A percentile compares a stretch with the other conserved stretches of the same genome.
These are phyloP conservation scores for Penicillium subrubescens DNA, from an alignment of 495 filamentous ascomycete species.

Conservation along the genomic window DNA sequence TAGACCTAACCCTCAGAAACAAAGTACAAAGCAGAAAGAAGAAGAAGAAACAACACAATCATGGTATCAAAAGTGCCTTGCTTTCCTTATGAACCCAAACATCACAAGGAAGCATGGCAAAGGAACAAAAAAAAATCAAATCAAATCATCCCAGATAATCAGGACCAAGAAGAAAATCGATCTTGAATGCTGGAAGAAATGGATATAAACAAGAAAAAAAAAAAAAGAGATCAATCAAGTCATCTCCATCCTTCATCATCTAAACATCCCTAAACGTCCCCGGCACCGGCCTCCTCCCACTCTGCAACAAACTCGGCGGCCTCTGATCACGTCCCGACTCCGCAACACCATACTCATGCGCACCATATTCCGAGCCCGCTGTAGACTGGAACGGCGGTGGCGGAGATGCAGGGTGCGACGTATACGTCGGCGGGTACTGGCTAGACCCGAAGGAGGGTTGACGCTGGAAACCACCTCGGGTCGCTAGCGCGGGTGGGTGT, in stretches of 20 bases:
- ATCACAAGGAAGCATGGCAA: not conserved
- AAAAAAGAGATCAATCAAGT: slow-evolving; percentile 6
- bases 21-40: not conserved
- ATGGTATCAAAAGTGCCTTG: slow-evolving; percentile 21
- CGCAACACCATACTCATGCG: slow-evolving; percentile 5
- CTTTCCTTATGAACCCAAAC: not conserved
- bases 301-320: slow-evolving; percentile 49
- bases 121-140: not conserved
- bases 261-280: slow-evolving; percentile 39
- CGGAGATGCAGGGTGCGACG: slow-evolving; percentile 35
- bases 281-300: slow-evolving; percentile 41
- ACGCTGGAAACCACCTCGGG: slow-evolving; percentile 23
- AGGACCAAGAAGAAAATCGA: no score
- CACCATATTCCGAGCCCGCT: slow-evolving; percentile 25
- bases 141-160: no score
- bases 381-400: slow-evolving; percentile 38
- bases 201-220: no score
- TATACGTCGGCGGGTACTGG: slow-evolving; percentile 33
- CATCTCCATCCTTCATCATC: slow-evolving; percentile 9
- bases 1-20: no score
- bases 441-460: slow-evolving; percentile 35
- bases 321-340: slow-evolving; percentile 23
- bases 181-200: no score
- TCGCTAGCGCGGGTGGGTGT: slow-evolving; percentile 7
- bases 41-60: not conserved